Base-by-base conservation (phyloP, 208 protist species). In the Acanthamoeba castellanii region DNA sequence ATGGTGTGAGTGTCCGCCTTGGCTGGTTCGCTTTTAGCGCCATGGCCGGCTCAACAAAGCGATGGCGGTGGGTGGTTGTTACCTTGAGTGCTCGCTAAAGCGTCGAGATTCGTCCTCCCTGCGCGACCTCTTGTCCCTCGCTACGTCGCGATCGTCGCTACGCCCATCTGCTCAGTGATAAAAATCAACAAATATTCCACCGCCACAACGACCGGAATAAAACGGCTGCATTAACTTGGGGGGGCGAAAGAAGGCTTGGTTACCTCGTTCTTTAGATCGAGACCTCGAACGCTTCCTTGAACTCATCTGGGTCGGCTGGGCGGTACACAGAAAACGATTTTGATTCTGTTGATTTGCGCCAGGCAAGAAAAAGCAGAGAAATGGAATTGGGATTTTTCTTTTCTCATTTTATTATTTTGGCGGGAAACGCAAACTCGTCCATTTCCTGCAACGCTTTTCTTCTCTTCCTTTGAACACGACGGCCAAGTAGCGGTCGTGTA, bases 231-330 rank as follows among this genome's bases (percentile, higher is more conserved):
- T 22, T 57, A 18, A 57, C 9, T 22, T 20, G 52, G 13, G 52
- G 18, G 52, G 52, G 37, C 37, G 3, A 68, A 13, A 68, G 25
- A 25, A 68, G 25, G n/a, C n/a, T 70, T 70, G 20, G n/a, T 7
- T 37, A 18, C 32, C 72, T 81, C 72, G 25, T 47, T 81, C 72
- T 30, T 11, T 81, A 0, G 72, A 81, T 9, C 37, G 72, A 20
- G 72, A 81, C 34, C 72, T 81, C 8, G 72, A 81, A 22, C 72
- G 72, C 72, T 81, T 81, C 34, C 72, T 81, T 30, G 61, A 81
- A 45, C 72, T 81, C 72, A 81, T 81, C 22, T 42, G 16, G 68
- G 27, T n/a, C 8, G 0, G n/a, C 4, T 30, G 22, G 22, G 32
- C 16, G 61, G 61, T 11, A 70, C 20, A 18, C n/a, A n/a, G 27